Conservation (phyloP, 2,329 filamentous ascomycete genomes). For the Sporothrix humicola region DNA sequence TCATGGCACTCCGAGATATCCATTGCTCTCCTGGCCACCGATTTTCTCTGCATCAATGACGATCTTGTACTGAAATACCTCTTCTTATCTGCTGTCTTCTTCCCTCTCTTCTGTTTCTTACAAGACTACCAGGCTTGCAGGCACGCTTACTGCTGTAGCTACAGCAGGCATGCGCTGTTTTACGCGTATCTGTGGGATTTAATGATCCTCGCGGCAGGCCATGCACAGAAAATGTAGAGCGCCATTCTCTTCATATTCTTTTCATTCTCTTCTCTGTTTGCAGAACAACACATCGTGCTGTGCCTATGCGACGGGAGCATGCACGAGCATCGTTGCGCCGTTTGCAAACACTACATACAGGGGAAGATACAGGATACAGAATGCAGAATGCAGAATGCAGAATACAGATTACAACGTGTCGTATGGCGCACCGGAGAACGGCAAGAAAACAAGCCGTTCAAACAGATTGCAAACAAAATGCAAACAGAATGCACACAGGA, state of each 20-base stretch:
- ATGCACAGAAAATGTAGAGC: not conserved
- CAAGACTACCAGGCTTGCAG: no score
- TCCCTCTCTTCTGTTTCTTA: no score
- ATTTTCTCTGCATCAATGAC: not conserved
- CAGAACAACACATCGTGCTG: not conserved
- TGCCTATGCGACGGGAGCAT: constrained; percentile 2
- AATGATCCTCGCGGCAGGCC: not conserved
- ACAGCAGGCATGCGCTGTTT: not conserved
- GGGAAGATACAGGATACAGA: not conserved
- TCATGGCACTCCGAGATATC: not conserved
- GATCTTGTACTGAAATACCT: not conserved
- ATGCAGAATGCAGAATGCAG: no score
- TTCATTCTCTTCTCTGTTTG: not conserved
- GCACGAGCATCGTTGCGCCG: not conserved
- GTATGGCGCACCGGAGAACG: not conserved
- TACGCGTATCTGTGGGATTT: not conserved
- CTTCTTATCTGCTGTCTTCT: not conserved
- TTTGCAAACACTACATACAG: not conserved
- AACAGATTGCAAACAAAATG: not conserved
- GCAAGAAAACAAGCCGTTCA: constrained; percentile 12
- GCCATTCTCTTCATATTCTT: not conserved
- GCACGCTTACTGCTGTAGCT: not conserved
- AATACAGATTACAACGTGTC: not conserved
- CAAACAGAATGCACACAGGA: no score
- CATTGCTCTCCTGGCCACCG: no score